phyloP scores from a whole-genome alignment of 2,329 filamentous ascomycete genomes.

The Westerdykella ornata region DNA sequence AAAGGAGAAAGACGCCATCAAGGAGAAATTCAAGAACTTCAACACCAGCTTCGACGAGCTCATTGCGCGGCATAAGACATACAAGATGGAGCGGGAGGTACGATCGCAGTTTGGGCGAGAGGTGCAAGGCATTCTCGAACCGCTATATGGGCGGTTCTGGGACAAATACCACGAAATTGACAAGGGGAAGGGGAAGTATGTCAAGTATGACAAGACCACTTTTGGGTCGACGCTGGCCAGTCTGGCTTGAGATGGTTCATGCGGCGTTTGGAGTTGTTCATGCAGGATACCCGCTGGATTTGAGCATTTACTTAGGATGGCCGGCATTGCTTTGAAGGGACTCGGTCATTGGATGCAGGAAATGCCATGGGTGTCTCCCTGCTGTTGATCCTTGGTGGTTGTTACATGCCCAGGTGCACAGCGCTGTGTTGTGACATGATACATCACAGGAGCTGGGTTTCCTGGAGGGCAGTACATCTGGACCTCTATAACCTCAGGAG shows the following conservation, averaged over 20 bases:
- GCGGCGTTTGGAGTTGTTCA: conserved; percentile 9
- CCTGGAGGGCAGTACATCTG: no score
- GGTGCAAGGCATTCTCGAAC: conserved; percentile 86
- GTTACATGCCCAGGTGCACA: no score
- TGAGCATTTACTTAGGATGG: conserved; percentile 14
- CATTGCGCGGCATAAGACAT: conserved; percentile 71
- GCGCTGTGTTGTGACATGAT: no score
- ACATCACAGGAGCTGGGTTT: no score
- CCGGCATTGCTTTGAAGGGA: conserved; percentile 3
- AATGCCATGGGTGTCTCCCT: no score
- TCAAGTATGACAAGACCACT: conserved; percentile 87
- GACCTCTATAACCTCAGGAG: no score
- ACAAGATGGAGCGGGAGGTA: conserved; percentile 88
- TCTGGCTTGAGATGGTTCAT: conserved; percentile 31
- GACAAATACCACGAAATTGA: conserved; percentile 96
- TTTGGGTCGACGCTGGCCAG: conserved; percentile 58
- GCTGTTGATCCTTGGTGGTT: no score
- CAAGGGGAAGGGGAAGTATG: conserved; percentile 96
- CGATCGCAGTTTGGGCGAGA: conserved; percentile 72
- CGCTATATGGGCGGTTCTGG: conserved; percentile 91
- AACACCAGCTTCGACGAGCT: conserved; percentile 87
- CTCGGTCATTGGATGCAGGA: not conserved
- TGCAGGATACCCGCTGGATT: conserved; percentile 32
- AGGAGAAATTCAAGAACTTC: conserved; percentile 90
- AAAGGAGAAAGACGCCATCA: conserved; percentile 94